Conservation (phyloP, 345 rosid species). For the Viola odorata region DNA sequence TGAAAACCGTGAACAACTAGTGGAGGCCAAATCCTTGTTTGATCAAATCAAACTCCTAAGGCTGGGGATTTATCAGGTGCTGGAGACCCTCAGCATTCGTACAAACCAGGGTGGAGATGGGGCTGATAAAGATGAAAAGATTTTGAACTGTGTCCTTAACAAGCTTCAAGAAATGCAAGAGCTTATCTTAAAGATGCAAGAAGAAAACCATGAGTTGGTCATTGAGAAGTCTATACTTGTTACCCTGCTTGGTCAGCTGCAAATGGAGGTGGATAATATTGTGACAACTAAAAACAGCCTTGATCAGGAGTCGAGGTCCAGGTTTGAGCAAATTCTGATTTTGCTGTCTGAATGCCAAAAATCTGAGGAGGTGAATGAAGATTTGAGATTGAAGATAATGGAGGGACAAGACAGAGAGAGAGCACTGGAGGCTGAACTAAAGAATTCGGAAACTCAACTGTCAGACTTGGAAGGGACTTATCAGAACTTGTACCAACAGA, state of each 20-base stretch:
- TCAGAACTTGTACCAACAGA: constrained; percentile 45
- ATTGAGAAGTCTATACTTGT: constrained; percentile 59
- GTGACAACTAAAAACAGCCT: constrained; percentile 40
- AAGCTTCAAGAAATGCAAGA: constrained; percentile 54
- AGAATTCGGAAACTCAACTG: constrained; percentile 40
- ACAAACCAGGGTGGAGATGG: constrained; percentile 29
- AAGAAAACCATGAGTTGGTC: constrained; percentile 48
- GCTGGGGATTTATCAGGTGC: constrained; percentile 45
- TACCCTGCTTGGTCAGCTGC: constrained; percentile 55
- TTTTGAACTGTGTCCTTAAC: constrained; percentile 31
- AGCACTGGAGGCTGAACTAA: constrained; percentile 47
- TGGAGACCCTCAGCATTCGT: constrained; percentile 42
- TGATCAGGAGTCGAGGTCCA: constrained; percentile 41
- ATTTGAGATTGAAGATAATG: constrained; percentile 40
- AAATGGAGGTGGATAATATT: constrained; percentile 51
- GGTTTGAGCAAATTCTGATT: constrained; percentile 35
- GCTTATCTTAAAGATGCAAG: constrained; percentile 39
- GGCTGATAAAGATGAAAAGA: constrained; percentile 36
- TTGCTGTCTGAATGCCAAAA: constrained; percentile 42
- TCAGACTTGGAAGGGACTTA: constrained; percentile 38
- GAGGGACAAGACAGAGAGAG: constrained; percentile 56
- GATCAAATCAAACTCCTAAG: constrained; percentile 47
- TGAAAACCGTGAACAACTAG: constrained; percentile 46
- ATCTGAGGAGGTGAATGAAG: constrained; percentile 38
- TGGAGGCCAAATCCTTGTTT: constrained; percentile 48